Evolutionary conservation across 2,329 filamentous ascomycete species (phyloP).

Genomic region (Neonectria ditissima): DNA sequence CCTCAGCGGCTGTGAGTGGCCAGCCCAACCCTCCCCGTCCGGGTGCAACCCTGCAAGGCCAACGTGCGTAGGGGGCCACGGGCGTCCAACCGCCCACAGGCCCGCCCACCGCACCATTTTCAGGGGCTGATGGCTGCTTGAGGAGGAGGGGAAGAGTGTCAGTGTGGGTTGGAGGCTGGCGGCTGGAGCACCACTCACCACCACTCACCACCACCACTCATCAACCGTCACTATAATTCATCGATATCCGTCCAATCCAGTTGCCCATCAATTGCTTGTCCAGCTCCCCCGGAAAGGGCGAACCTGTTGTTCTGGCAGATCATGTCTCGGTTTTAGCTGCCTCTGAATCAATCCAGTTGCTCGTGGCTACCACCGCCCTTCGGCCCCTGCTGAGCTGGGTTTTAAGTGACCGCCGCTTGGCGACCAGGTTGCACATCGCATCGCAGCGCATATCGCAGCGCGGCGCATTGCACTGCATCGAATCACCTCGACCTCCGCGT

Average conservation of each 20-base stretch:
- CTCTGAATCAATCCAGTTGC: constrained; percentile 34
- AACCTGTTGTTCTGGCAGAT: constrained; percentile 46
- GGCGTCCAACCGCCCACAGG: constrained; percentile 20
- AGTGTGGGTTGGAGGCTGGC: constrained; percentile 14
- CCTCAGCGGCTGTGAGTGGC: constrained; percentile 17
- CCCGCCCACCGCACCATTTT: constrained; percentile 37
- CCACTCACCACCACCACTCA: constrained; percentile 5
- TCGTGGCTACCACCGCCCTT: constrained; percentile 12
- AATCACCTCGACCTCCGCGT: constrained; percentile 35
- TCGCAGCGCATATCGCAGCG: constrained; percentile 16
- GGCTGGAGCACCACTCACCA: constrained; percentile 22
- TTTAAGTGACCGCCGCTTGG: constrained; percentile 26
- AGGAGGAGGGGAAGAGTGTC: constrained; percentile 23
- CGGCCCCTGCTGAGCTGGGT: constrained; percentile 12
- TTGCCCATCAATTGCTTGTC: not conserved
- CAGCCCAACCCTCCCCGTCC: constrained; percentile 1
- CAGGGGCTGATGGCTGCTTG: constrained; percentile 32
- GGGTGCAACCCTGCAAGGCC: constrained; percentile 10
- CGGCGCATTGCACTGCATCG: constrained; percentile 10
- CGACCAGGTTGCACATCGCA: constrained; percentile 36
- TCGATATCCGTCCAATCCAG: constrained; percentile 5
- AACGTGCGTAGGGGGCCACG: constrained; percentile 9
- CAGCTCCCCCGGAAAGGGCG: not conserved
- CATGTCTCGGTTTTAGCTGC: constrained; percentile 53
- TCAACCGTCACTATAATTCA: constrained; percentile 19